Base-by-base conservation (phyloP, 2,329 filamentous ascomycete genomes). In the Chalaropsis thielavioides region DNA sequence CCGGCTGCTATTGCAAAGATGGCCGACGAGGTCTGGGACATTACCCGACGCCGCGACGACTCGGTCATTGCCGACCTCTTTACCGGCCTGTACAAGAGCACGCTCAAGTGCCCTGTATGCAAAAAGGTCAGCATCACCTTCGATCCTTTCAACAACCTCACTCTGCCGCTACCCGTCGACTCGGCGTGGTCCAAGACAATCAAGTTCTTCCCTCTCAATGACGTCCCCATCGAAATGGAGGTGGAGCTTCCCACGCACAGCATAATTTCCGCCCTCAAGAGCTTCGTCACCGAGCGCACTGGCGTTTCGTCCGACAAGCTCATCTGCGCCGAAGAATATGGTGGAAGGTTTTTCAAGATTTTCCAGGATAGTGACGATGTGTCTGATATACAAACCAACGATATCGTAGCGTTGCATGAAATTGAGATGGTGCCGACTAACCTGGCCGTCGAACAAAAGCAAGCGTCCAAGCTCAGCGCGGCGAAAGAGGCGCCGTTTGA, bases 121-220 rank as follows among this genome's bases (percentile, higher is more conserved):
- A 82, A 87, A 70, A 99, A 97, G 76, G 88, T 97, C 75, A 96
- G 92, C 81, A 96, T 99, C 71, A 97, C 94, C 0, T 99, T 99
- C 72, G 94, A 99, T 73, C 94, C 94, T 0, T 99, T 95, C 79
- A 96, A 91, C 74, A 94, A 95, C 69, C 77, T 99, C 67, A 96
- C 94, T 0, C 78, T 99, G 27, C 94, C 95, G 66, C 78, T 99
- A 41, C 94, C 94, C 0, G 84, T 96, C 64, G 88, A 94, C 73
- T 91, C 87, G 69, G 81, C 90, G 56, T 96, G 90, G 88, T 80
- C 79, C 66, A 87, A 87, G 69, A 80, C 81, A 0, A 78, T 97
- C 69, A 86, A 83, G 64, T 96, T 88, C 73, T 87, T 89, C 67
- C 91, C 92, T 1, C 76, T 94, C 1, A 84, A 87, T 66, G 85